A percentile compares a stretch with the other conserved stretches of the same genome.
Conservation (phyloP, 139 green algal genomes). For the Monoraphidium neglectum region DNA sequence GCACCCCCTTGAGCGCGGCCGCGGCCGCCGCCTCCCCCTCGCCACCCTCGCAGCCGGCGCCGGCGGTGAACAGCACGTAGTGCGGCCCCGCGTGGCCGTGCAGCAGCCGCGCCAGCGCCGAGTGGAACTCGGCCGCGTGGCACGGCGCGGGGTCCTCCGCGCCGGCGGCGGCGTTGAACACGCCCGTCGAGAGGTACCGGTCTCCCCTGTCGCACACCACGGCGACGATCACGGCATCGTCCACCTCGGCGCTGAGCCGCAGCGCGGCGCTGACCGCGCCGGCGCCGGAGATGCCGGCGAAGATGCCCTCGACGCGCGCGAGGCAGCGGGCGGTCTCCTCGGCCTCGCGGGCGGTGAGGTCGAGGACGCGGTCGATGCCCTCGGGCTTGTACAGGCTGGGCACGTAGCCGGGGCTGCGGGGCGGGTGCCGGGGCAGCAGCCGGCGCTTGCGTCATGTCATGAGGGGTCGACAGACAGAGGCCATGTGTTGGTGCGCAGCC, state of each 20-base stretch:
- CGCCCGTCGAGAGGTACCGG: conserved; percentile 50
- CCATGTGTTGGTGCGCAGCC: too few species aligned
- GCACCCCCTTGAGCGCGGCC: too few species aligned
- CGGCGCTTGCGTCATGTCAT: too few species aligned
- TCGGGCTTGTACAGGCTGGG: too few species aligned
- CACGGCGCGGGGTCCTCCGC: conserved; percentile 34
- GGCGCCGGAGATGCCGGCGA: conserved; percentile 40
- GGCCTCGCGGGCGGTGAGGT: conserved; percentile 43
- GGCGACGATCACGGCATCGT: conserved; percentile 41
- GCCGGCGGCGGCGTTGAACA: conserved; percentile 31
- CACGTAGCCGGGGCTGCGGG: too few species aligned
- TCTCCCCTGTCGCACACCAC: conserved; percentile 54
- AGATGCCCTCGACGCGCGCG: conserved; percentile 40
- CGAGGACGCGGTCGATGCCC: conserved; percentile 45
- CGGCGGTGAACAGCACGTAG: conserved; percentile 38
- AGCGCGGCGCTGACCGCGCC: conserved; percentile 45
- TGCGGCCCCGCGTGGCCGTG: conserved; percentile 27
- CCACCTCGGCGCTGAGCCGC: conserved; percentile 34
- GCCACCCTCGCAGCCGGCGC: too few species aligned
- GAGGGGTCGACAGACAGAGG: too few species aligned
- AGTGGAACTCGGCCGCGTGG: conserved; percentile 29
- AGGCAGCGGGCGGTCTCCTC: conserved; percentile 46
- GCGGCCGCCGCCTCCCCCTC: not conserved
- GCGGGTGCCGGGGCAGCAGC: too few species aligned
- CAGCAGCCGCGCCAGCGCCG: conserved; percentile 30